Percentiles rank a stretch among this genome's conserved stretches.
Evolutionary conservation across 139 green algal genomes (phyloP).

Genomic region (Coelastrella sp.): DNA sequence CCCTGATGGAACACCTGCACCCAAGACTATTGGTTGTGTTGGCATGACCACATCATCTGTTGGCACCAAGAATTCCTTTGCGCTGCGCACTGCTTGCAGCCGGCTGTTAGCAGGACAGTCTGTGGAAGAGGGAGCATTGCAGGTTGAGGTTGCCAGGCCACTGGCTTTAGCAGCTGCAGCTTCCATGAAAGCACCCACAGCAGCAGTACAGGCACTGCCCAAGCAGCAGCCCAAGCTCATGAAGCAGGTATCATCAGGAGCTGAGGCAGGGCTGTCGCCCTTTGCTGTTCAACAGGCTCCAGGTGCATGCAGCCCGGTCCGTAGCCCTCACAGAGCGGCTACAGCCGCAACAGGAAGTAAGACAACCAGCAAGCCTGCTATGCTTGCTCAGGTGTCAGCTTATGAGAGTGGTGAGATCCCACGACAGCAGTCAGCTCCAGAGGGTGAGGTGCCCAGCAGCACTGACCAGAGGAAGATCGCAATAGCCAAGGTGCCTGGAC

Average conservation of each 20-base stretch:
- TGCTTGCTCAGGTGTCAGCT: neutral
- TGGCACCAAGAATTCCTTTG: neutral
- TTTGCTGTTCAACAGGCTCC: neutral
- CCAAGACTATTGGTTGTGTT: neutral
- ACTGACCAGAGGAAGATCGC: neutral
- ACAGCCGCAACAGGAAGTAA: neutral
- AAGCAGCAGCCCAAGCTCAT: slow-evolving; percentile 7
- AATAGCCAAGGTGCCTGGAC: neutral
- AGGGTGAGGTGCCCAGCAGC: slow-evolving; percentile 14
- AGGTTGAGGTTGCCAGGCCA: neutral
- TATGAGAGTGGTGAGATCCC: slow-evolving; percentile 34
- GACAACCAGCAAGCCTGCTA: neutral
- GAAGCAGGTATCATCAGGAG: neutral
- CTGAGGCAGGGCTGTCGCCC: neutral
- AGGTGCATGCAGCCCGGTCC: neutral
- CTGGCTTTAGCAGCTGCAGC: slow-evolving; percentile 1
- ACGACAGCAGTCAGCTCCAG: neutral
- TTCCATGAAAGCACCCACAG: neutral
- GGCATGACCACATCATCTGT: neutral
- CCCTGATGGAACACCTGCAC: neutral
- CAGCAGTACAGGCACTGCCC: neutral
- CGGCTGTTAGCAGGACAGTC: neutral
- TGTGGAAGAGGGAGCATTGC: slow-evolving; percentile 20
- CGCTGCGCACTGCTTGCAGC: neutral
- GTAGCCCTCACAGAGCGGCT: neutral